Evolutionary conservation across 2,329 filamentous ascomycete genomes (phyloP), one percentile per base, ranked within the genome.

Genomic region (Xenosphaeropsis pyriputrescens): DNA sequence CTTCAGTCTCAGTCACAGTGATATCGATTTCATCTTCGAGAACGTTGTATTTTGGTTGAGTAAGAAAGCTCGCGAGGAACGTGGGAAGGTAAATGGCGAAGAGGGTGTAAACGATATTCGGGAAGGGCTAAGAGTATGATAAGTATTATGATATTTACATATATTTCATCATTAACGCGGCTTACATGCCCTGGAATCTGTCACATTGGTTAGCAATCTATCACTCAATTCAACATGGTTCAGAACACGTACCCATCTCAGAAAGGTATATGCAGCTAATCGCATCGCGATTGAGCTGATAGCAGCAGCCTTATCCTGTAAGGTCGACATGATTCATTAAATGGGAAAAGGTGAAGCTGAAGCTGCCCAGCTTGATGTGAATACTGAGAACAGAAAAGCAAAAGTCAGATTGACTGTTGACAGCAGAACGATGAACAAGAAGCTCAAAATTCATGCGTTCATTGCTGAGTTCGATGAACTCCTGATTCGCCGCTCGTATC

Each of bases 21-120:
- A 86, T 85, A 55, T 85, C 81, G 51, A 84, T 81, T 64, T 85
- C 81, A 41, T 85, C 79, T 29, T 80, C 79, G 44, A 85, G 57
- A 5, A 80, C 51, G 35, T 72, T 63, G 48, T 75, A 70, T 41
- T 68, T 62, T 6, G 73, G 63, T 40, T 72, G 70, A 13, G 64
- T 64, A 18, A 70, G 56, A 51, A 72, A 75, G 46, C 67, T 72
- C 11, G 64, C 59, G 36, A 81, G 54, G 56, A 80, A 83, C 1
- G 75, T 64, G 0, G 77, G 68, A 0, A 78, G 52, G 47, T 84
- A 85, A 40, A 85, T 57, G 17, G 71, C 75, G 42, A 80, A 75
- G 2, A 80, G 60, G 0, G 78, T 67, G 40, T 75, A 74, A 3
- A 75, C 61, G 9, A 68, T 47, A 9, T 56, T 53, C 12, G 63